phyloP scores from a whole-genome alignment of 495 filamentous ascomycete genomes.

The Tuber brumale region DNA sequence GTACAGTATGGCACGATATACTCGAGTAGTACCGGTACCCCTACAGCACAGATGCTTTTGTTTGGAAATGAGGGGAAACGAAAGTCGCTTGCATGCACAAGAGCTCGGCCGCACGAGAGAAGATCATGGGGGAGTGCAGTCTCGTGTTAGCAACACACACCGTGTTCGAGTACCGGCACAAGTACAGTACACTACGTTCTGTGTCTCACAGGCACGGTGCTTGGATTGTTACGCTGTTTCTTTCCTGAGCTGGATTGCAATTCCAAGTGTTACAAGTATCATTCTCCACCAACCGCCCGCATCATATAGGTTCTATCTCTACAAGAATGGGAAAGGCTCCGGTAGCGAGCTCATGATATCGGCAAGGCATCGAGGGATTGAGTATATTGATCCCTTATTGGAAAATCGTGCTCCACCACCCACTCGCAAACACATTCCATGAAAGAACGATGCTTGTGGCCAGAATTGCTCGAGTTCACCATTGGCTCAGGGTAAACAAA shows the following conservation, averaged over 20 bases:
- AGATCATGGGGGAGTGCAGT: background rate
- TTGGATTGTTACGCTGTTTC: background rate
- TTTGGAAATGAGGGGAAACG: background rate
- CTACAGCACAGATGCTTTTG: background rate
- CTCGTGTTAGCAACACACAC: background rate
- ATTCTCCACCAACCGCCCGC: background rate
- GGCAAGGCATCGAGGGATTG: background rate
- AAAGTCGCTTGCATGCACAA: background rate
- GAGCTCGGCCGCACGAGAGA: background rate
- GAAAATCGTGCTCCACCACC: background rate
- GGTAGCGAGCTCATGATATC: background rate
- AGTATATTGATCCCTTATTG: background rate
- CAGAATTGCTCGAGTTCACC: background rate
- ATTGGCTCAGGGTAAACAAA: background rate
- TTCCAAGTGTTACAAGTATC: background rate
- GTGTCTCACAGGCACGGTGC: background rate
- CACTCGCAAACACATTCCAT: slow-evolving; percentile 1
- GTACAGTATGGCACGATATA: no score
- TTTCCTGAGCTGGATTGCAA: background rate
- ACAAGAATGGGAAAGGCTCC: background rate
- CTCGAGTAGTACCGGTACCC: no score
- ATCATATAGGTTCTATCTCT: background rate
- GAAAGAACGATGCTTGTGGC: background rate
- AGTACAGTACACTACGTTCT: background rate
- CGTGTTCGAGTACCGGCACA: background rate